Base-by-base conservation (phyloP, 805 yeast genomes). In the Suhomyces vadensis region DNA sequence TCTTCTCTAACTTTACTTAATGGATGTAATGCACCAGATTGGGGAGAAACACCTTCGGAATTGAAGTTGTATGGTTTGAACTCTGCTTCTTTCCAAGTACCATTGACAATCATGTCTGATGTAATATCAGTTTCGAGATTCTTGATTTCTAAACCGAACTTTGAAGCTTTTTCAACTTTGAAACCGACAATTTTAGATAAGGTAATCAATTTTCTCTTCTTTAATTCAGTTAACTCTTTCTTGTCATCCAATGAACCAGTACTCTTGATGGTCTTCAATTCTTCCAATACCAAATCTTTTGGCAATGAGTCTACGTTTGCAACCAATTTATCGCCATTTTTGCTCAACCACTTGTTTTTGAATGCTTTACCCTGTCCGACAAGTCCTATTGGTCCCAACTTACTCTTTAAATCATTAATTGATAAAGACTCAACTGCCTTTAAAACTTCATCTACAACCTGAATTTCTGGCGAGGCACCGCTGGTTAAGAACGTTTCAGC, bases 341-440 rank as follows among this genome's bases (percentile, higher is more conserved):
- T 94, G 51, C 79, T 71, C 57, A 94, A 83, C 99, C 99, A 94
- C 33, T 95, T 95, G 65, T 91, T 91, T 69, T 90, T 92, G 79
- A 94, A 95, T 13, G 98, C 99, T 59, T 91, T 83, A 55, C 95
- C 96, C 72, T 94, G 99, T 51, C 99, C 99, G 52, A 92, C 77
- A 56, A 84, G 83, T 50, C 97, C 98, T 47, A 81, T 81, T 41
- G 81, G 72, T 44, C 97, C 97, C 69, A 92, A 73, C 52, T 84
- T 78, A 44, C 82, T 63, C 46, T 67, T 65, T 42, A 86, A 87
- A 42, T 92, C 97, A 19, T 85, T 64, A 55, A 94, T 83, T 60
- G 86, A 87, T 57, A 94, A 75, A 27, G 92, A 90, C 45, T 86
- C 95, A 40, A 91, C 67, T 37, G 84, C 73, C 55, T 81, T 77